Evolutionary conservation across 129 eudicot genomes (phyloP).

Genomic region (Flaveria trinervia): DNA sequence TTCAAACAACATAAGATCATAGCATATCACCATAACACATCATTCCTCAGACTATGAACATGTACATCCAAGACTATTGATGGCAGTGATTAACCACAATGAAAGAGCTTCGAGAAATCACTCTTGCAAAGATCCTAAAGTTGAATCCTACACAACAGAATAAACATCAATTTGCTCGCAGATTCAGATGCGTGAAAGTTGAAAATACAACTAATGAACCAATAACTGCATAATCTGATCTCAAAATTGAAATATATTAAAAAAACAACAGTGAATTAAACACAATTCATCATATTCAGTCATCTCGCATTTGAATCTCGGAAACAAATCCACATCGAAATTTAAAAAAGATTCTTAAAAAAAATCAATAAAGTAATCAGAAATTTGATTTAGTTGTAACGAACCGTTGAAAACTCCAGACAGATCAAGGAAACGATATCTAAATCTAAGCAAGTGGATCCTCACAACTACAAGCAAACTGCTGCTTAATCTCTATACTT

Average conservation of each 20-base stretch:
- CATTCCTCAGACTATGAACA: constrained; percentile 6
- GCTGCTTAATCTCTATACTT: not conserved
- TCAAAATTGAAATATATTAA: not conserved
- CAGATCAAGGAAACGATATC: constrained; percentile 22
- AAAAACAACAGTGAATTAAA: not conserved
- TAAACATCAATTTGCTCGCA: not conserved
- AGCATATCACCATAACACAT: constrained; percentile 1
- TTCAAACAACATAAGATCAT: constrained; percentile 21
- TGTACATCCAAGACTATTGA: not conserved
- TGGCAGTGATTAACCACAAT: not conserved
- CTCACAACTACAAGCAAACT: not conserved
- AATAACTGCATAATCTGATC: not conserved
- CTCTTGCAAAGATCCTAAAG: not conserved
- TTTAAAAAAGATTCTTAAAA: not conserved
- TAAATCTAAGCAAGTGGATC: constrained; percentile 29
- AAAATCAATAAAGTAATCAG: not conserved
- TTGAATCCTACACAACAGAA: constrained; percentile 14
- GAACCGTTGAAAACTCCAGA: constrained; percentile 10
- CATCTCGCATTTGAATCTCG: constrained; percentile 2
- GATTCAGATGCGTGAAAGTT: constrained; percentile 1
- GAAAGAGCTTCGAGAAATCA: constrained; percentile 1
- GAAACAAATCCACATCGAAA: constrained; percentile 3
- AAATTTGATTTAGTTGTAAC: not conserved
- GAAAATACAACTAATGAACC: not conserved
- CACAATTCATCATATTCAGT: not conserved